Base-by-base conservation (phyloP, 2,329 filamentous ascomycete species). In the Botrytis paeoniae region DNA sequence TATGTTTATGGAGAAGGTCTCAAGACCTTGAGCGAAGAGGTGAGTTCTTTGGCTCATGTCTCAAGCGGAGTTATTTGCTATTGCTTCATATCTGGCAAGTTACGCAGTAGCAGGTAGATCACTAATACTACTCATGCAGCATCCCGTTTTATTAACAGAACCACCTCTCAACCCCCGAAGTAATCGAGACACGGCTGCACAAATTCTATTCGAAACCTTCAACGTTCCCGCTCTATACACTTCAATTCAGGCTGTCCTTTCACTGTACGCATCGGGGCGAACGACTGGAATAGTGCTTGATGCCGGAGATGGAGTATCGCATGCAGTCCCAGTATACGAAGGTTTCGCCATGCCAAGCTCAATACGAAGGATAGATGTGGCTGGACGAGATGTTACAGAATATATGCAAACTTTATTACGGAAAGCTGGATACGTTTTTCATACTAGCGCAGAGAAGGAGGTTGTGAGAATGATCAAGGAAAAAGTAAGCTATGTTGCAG, bases 381-480 rank as follows among this genome's bases (percentile, higher is more conserved):
- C 96, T 20, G 96, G 96, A 41, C 89, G 96, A 79, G 96, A 99
- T 82, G 94, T 99, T 32, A 99, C 96, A 64, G 96, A 99, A 83
- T 91, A 99, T 81, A 86, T 99, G 84, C 96, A 99, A 83, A 91
- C 92, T 74, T 85, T 98, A 78, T 86, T 99, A 78, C 89, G 96
- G 80, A 98, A 98, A 86, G 93, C 91, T 78, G 96, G 96, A 68
- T 94, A 96, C 81, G 90, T 98, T 29, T 97, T 99, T 82, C 95
- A 98, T 84, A 99, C 96, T 29, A 98, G 94, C 81, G 96, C 96
- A 20, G 96, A 99, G 86, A 99, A 99, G 85, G 96, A 99, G 84
- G 94, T 98, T n/a, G 96, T 99, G 73, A 90, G 95, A 77, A 88
- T 94, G 83, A 98, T 99, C 85, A 99, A 99, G 85, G 96, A 99